phyloP scores from a whole-genome alignment of 352 stramenopile genomes.

The Elongisporangium prolatum region DNA sequence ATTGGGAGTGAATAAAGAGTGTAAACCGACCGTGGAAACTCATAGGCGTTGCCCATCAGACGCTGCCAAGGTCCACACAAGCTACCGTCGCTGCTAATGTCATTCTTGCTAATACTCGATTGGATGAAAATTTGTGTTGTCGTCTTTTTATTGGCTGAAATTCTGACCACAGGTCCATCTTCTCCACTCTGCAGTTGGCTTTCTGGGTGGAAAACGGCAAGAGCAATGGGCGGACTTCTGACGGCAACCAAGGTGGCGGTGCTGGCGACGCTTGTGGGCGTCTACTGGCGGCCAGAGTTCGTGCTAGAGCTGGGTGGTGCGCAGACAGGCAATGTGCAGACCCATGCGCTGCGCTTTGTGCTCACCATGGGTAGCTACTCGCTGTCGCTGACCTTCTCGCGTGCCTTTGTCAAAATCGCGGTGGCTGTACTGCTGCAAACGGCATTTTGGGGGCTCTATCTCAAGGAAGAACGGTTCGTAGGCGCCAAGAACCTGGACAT shows the following conservation, averaged over 20 bases:
- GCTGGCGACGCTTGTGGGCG: constrained; percentile 31
- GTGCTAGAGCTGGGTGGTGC: constrained; percentile 29
- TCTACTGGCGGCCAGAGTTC: constrained; percentile 46
- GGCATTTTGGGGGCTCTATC: constrained; percentile 38
- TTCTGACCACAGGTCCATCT: neutral
- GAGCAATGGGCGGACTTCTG: constrained; percentile 10
- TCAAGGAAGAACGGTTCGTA: constrained; percentile 31
- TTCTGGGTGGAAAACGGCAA: neutral
- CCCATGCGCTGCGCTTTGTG: constrained; percentile 47
- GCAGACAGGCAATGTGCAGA: constrained; percentile 33
- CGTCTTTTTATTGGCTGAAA: neutral
- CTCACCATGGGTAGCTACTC: constrained; percentile 55
- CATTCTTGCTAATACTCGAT: neutral
- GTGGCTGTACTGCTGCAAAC: constrained; percentile 50
- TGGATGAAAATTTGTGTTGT: no score
- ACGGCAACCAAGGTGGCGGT: constrained; percentile 34
- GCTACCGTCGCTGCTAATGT: neutral
- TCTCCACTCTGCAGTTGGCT: neutral
- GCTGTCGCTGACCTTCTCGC: constrained; percentile 26
- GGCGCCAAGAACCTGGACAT: constrained; percentile 20
- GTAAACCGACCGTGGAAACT: neutral
- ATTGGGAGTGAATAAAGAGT: neutral
- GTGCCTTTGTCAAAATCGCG: constrained; percentile 39
- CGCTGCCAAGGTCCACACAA: neutral
- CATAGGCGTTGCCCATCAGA: neutral